A percentile compares a stretch with the other conserved stretches of the same genome.
phyloP scores from a whole-genome alignment of 2,329 filamentous ascomycete species.

The Didymella glomerata region DNA sequence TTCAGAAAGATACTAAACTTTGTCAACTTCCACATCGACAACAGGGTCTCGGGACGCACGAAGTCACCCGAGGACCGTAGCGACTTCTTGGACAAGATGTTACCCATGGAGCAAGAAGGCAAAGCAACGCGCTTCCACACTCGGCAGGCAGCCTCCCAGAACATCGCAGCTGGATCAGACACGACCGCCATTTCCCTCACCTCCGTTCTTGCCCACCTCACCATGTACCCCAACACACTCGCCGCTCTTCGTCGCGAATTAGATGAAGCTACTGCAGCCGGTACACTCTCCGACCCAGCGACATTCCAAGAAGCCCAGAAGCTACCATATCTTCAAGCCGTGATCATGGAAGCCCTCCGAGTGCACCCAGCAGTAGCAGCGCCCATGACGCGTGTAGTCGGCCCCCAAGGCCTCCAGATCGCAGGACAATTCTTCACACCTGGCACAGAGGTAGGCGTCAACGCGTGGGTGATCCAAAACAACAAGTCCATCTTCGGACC shows the following conservation, averaged over 20 bases:
- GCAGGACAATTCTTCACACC: conserved; percentile 54
- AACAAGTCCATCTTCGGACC: conserved; percentile 52
- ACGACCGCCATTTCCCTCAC: conserved; percentile 61
- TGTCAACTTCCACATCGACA: conserved; percentile 2
- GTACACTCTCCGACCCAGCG: conserved; percentile 25
- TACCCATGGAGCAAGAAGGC: conserved; percentile 22
- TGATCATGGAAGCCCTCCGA: conserved; percentile 56
- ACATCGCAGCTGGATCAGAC: conserved; percentile 53
- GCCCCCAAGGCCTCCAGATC: conserved; percentile 34
- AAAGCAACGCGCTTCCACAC: conserved; percentile 21
- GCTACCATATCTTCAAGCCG: conserved; percentile 56
- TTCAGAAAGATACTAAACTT: conserved; percentile 8
- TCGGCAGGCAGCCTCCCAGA: conserved; percentile 25
- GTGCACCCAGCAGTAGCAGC: conserved; percentile 55
- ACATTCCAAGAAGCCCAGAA: conserved; percentile 42
- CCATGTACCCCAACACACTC: conserved; percentile 46
- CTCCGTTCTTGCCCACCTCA: conserved; percentile 56
- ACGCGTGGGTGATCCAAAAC: conserved; percentile 56
- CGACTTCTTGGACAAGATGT: conserved; percentile 26
- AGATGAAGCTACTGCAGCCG: conserved; percentile 20
- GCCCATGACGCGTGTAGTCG: conserved; percentile 52
- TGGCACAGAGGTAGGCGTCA: conserved; percentile 56
- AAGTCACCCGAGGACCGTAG: conserved; percentile 16
- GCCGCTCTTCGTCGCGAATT: conserved; percentile 30
- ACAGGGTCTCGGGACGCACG: conserved; percentile 16